Conservation (phyloP, 768 basidiomycete species). For the Cystofilobasidium macerans region DNA sequence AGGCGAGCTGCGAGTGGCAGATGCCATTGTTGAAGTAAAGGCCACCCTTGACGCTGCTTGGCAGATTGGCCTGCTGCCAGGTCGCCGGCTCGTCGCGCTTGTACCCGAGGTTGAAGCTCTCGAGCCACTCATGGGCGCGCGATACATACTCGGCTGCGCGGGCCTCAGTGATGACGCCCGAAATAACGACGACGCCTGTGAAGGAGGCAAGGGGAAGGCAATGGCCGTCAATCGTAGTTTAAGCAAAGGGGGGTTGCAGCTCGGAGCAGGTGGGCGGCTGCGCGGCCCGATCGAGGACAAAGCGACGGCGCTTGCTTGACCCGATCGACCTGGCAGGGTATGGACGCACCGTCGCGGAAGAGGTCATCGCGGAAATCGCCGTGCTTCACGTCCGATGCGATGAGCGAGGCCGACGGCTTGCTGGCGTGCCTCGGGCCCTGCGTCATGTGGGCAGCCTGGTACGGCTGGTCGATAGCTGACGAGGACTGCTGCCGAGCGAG, state of each 20-base stretch:
- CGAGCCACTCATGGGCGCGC: constrained; percentile 29
- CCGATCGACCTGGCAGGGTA: too few relatives aligned
- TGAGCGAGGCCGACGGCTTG: too few relatives aligned
- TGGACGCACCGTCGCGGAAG: constrained; percentile 2
- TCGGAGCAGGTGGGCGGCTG: too few relatives aligned
- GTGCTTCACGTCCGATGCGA: background rate
- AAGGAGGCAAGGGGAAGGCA: background rate
- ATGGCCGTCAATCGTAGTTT: too few relatives aligned
- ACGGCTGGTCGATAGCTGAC: background rate
- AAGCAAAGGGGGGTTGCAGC: too few relatives aligned
- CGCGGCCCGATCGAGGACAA: too few relatives aligned
- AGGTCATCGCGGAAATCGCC: constrained; percentile 6
- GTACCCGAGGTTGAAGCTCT: constrained; percentile 29
- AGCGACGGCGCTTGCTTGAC: too few relatives aligned
- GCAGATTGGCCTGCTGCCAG: constrained; percentile 6
- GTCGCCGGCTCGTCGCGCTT: constrained; percentile 30
- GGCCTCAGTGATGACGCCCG: constrained; percentile 29
- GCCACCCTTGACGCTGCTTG: constrained; percentile 27
- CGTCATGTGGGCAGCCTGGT: too few relatives aligned
- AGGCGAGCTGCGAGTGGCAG: constrained; percentile 28
- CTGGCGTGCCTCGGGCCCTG: too few relatives aligned
- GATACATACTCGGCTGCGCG: constrained; percentile 28
- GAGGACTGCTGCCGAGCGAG: background rate
- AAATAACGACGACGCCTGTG: constrained; percentile 30
- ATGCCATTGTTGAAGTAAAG: constrained; percentile 28